These are phyloP conservation scores for Heliamphora ciliata DNA, from an alignment of 179 eudicot genomes.

Conservation along the genomic window DNA sequence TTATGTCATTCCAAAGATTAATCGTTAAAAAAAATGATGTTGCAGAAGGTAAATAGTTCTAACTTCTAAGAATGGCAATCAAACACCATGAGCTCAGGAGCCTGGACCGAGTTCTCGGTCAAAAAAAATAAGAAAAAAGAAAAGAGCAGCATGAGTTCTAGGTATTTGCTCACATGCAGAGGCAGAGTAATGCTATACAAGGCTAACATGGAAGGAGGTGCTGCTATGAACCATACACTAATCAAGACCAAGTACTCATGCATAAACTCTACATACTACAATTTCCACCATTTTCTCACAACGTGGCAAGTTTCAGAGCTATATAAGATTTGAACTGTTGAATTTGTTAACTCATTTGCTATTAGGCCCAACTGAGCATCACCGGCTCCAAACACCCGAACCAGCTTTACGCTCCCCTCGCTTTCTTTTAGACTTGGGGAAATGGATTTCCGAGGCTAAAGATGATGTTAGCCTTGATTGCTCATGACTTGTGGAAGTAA, in stretches of 20 bases:
- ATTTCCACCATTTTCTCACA: neutral
- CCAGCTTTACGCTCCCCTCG: slow-evolving; percentile 87
- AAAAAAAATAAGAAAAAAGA: too few species aligned
- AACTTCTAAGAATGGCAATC: too few species aligned
- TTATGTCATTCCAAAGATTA: too few species aligned
- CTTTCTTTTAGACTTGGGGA: slow-evolving; percentile 61
- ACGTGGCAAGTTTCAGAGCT: neutral
- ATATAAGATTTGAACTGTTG: neutral
- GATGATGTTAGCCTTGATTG: slow-evolving; percentile 32
- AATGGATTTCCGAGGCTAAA: slow-evolving; percentile 39
- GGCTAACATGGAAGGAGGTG: neutral
- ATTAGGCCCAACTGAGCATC: slow-evolving; percentile 34
- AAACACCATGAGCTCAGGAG: too few species aligned
- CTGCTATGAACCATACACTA: neutral
- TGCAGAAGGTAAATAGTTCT: too few species aligned
- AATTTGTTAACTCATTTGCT: slow-evolving; percentile 15
- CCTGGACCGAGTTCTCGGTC: too few species aligned
- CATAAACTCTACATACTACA: neutral
- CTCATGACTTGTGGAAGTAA: slow-evolving; percentile 19
- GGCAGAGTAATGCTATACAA: too few species aligned
- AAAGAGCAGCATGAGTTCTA: too few species aligned
- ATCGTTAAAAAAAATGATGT: too few species aligned
- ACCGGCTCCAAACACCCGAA: slow-evolving; percentile 58
- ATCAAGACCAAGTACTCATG: neutral
- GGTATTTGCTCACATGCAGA: too few species aligned